Evolutionary conservation across 2,329 filamentous ascomycete genomes (phyloP), one percentile per base, ranked within the genome.

Genomic region (Cladophialophora exuberans): DNA sequence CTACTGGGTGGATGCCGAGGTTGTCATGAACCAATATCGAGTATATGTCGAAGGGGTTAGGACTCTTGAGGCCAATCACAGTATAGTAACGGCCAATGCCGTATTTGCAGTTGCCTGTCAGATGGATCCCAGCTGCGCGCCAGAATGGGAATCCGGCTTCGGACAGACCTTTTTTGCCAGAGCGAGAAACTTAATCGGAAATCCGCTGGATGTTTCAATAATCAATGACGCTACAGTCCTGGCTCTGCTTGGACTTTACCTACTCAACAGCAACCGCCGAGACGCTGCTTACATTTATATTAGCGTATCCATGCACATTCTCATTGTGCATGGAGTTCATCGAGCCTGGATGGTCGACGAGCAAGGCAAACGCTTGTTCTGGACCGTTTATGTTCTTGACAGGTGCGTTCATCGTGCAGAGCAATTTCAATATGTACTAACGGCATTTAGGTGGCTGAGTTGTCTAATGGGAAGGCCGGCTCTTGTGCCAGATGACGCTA

Each of bases 381-480:
- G 79, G 79, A 81, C 78, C 0, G 68, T 80, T 2, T 81, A 79
- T 52, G 71, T 77, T n/a, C 64, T 81, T 11, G 78, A 81, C 58
- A 70, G 77, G 41, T 80, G 69, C 66, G 60, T 13, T 18, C 17
- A 17, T 15, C 7, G 7, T 13, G 18, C 20, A 30, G 20, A 17
- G 4, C 26, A 33, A 13, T 25, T 15, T 42, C 13, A 17, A 4
- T 15, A 23, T 17, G 30, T 17, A 10, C 47, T 51, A 7, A 51
- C 47, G n/a, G 17, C 25, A 39, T 39, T 5, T 33, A 69, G 69
- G 26, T 72, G 71, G 64, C 59, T 80, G 36, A 76, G 77, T 56
- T 79, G 76, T 52, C 66, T 80, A 3, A 77, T 79, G 70, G 79
- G 79, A 4, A 72, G 79, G 11, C 77, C 78, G 1, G 74, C 77